Evolutionary conservation across 1,139 yeast genomes (phyloP).

Genomic region (Blastobotrys illinoisensis): DNA sequence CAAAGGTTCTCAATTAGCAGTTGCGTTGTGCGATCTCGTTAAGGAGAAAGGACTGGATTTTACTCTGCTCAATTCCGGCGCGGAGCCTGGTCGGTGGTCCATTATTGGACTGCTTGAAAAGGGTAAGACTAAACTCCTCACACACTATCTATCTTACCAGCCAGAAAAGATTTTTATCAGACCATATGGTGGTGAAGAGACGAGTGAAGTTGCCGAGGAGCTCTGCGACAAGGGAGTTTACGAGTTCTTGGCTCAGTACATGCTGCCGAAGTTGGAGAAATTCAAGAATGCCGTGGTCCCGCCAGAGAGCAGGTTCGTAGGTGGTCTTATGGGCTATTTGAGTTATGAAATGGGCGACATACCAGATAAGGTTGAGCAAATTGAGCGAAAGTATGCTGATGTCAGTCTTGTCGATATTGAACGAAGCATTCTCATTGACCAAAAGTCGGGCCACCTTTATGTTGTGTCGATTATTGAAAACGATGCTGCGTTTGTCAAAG

Average conservation of each 20-base stretch:
- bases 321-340: constrained; percentile 81
- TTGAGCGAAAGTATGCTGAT: constrained; percentile 48
- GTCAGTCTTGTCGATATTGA: constrained; percentile 70
- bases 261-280: constrained; percentile 37
- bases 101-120: constrained; percentile 67
- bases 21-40: constrained; percentile 48
- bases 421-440: constrained; percentile 55
- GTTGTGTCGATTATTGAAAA: constrained; percentile 45
- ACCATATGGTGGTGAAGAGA: constrained; percentile 19
- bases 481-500: constrained; percentile 22
- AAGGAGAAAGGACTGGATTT: constrained; percentile 36
- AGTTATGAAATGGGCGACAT: constrained; percentile 60
- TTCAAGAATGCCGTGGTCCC: constrained; percentile 24
- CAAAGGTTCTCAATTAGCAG: constrained; percentile 14
- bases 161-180: constrained; percentile 30
- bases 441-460: constrained; percentile 44
- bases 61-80: constrained; percentile 64
- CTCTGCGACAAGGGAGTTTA: constrained; percentile 36
- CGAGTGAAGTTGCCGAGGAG: constrained; percentile 1
- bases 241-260: constrained; percentile 45
- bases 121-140: constrained; percentile 50
- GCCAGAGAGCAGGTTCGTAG: constrained; percentile 61
- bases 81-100: constrained; percentile 81
- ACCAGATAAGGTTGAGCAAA: constrained; percentile 39
- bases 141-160: constrained; percentile 48